Evolutionary conservation across 2,329 filamentous ascomycete species (phyloP).

Genomic region (Claviceps sp.): DNA sequence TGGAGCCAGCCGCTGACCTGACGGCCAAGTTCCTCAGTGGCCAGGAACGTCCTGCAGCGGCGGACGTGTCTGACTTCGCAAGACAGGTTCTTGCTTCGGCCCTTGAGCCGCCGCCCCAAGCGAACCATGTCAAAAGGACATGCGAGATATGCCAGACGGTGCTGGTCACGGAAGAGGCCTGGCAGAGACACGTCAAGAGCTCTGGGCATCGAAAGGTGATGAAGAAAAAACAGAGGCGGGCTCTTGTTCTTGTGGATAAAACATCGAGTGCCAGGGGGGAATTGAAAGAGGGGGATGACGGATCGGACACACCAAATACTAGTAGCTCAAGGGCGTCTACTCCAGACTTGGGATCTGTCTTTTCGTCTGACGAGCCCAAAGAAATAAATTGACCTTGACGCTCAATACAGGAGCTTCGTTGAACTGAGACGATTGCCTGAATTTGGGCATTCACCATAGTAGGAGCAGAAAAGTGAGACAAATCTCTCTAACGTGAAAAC

Average conservation of each 20-base stretch:
- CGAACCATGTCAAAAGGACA: slow-evolving; percentile 41
- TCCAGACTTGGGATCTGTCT: slow-evolving; percentile 17
- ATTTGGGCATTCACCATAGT: no score
- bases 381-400: no score
- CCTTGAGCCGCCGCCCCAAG: slow-evolving; percentile 31
- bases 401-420: no score
- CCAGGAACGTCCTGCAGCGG: slow-evolving; percentile 37
- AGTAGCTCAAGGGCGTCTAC: slow-evolving; percentile 9
- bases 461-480: no score
- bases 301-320: background rate
- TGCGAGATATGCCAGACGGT: slow-evolving; percentile 65
- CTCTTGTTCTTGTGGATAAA: slow-evolving; percentile 21
- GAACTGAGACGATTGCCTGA: no score
- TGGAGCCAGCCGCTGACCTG: slow-evolving; percentile 48
- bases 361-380: slow-evolving; percentile 10
- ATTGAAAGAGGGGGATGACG: background rate
- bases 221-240: slow-evolving; percentile 23
- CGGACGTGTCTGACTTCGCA: slow-evolving; percentile 33
- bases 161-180: slow-evolving; percentile 39
- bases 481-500: no score
- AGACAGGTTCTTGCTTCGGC: slow-evolving; percentile 40
- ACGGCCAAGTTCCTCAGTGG: slow-evolving; percentile 49
- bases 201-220: slow-evolving; percentile 20
- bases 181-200: slow-evolving; percentile 26
- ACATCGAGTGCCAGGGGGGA: background rate